phyloP scores from a whole-genome alignment of 2,329 filamentous ascomycete genomes.

The Apiospora sp. region DNA sequence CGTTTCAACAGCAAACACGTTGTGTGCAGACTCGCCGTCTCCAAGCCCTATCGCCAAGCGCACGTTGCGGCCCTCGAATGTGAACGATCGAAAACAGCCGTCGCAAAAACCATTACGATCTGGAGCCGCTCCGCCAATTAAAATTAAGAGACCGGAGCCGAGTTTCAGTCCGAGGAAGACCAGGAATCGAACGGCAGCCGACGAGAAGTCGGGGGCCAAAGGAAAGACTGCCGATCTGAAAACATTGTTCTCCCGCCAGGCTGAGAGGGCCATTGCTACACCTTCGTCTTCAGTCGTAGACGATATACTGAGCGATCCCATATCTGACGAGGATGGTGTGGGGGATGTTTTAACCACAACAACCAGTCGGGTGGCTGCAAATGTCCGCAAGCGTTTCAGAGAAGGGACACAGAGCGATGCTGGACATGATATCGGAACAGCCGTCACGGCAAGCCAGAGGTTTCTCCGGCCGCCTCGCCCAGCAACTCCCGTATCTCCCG shows the following conservation, averaged over 20 bases:
- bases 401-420: slow-evolving; percentile 35
- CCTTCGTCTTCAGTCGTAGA: slow-evolving; percentile 45
- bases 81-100: slow-evolving; percentile 38
- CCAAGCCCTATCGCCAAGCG: slow-evolving; percentile 39
- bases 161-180: slow-evolving; percentile 57
- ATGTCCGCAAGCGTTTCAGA: slow-evolving; percentile 61
- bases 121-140: slow-evolving; percentile 33
- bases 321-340: slow-evolving; percentile 66
- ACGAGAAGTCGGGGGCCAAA: slow-evolving; percentile 54
- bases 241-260: slow-evolving; percentile 69
- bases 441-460: slow-evolving; percentile 53
- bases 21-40: slow-evolving; percentile 31
- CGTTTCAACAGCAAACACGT: slow-evolving; percentile 34
- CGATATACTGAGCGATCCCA: slow-evolving; percentile 62
- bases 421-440: slow-evolving; percentile 28
- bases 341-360: slow-evolving; percentile 57
- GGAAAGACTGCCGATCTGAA: slow-evolving; percentile 64
- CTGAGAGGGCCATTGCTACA: slow-evolving; percentile 54
- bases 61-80: slow-evolving; percentile 27
- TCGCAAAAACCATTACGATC: background rate
- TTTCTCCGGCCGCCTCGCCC: slow-evolving; percentile 56
- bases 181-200: slow-evolving; percentile 37
- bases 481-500: slow-evolving; percentile 44
- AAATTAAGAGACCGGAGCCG: slow-evolving; percentile 44
- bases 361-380: slow-evolving; percentile 63